Conservation (phyloP, 345 rosid species). For the Pistacia atlantica region DNA sequence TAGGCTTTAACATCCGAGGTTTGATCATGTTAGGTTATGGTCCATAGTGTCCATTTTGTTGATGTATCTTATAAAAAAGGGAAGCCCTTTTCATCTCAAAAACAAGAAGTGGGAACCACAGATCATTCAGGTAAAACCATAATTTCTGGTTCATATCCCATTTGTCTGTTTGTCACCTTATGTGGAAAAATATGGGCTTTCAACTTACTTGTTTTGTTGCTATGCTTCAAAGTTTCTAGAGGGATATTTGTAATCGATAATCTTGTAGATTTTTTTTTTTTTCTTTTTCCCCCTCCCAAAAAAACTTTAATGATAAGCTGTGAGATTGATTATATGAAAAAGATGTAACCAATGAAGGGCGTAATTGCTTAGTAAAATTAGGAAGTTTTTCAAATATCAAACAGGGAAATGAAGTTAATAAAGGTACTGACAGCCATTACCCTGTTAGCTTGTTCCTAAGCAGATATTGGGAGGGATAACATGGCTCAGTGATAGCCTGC, state of each 20-base stretch:
- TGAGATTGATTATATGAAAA: not conserved
- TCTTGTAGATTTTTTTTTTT: not conserved
- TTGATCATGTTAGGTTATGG: slow-evolving; percentile 58
- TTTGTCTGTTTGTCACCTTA: slow-evolving; percentile 4
- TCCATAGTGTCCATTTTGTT: slow-evolving; percentile 58
- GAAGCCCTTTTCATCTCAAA: slow-evolving; percentile 17
- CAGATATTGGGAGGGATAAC: not conserved
- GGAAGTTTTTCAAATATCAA: not conserved
- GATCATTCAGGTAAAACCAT: slow-evolving; percentile 38
- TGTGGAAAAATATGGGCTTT: not conserved
- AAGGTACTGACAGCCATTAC: not conserved
- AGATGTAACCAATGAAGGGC: not conserved
- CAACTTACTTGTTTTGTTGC: not conserved
- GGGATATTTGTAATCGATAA: not conserved
- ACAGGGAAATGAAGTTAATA: not conserved
- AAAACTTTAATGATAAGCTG: not conserved
- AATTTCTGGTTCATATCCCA: not conserved
- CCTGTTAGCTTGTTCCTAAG: not conserved
- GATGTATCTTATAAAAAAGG: slow-evolving; percentile 33
- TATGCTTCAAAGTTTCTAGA: not conserved
- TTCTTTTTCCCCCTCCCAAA: too few relatives aligned
- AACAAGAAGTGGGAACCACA: slow-evolving; percentile 28
- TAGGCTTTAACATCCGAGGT: slow-evolving; percentile 9
- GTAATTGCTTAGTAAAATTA: not conserved
- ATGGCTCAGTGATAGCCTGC: not conserved